phyloP scores from a whole-genome alignment of 345 rosid species.

The Triadica sebifera region DNA sequence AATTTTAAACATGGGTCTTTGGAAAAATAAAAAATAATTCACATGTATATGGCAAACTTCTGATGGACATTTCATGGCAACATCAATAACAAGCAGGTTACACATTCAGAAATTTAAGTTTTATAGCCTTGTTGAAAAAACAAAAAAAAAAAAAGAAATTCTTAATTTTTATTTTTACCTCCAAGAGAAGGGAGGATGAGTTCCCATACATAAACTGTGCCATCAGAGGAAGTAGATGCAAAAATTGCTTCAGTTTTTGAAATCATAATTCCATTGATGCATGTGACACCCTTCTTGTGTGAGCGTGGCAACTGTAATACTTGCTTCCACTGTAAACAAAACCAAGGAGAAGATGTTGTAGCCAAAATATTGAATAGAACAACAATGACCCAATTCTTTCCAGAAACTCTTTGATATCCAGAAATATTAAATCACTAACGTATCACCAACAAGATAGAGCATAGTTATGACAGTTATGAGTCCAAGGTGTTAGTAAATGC shows the following conservation, averaged over 20 bases:
- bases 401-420: neutral
- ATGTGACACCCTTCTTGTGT: conserved; percentile 88
- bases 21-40: neutral
- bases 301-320: conserved; percentile 63
- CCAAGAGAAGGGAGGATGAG: conserved; percentile 45
- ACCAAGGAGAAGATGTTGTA: neutral
- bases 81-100: neutral
- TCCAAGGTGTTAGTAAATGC: neutral
- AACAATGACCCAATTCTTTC: neutral
- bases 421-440: neutral
- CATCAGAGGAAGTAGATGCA: conserved; percentile 86
- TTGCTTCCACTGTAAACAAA: conserved; percentile 61
- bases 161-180: conserved; percentile 36
- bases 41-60: neutral
- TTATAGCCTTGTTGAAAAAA: neutral
- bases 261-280: conserved; percentile 65
- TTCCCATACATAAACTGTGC: conserved; percentile 66
- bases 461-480: neutral
- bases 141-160: neutral
- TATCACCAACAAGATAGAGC: neutral
- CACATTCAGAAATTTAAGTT: neutral
- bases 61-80: neutral
- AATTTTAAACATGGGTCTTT: neutral
- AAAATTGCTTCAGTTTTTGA: conserved; percentile 59
- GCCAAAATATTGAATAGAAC: neutral